Evolutionary conservation across 495 filamentous ascomycete genomes (phyloP), one percentile per base, ranked within the genome.

Genomic region (Penicillium pancosmium): DNA sequence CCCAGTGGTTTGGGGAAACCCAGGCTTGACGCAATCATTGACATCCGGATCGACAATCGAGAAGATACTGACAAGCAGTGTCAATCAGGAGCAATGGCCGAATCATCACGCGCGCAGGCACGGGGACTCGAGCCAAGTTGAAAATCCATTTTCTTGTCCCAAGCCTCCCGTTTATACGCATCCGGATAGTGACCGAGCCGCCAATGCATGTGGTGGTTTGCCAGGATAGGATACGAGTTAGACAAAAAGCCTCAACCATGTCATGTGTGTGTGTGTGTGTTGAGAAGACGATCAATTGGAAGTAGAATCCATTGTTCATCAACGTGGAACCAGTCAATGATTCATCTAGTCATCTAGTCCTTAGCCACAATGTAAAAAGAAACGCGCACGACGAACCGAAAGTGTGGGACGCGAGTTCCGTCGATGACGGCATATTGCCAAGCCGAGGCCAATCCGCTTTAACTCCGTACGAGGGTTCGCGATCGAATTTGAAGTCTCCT

Each of bases 351-450:
- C 5, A 44, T 16, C 7, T 16, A 44, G 16, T 18, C 27, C 12
- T 36, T 34, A 62, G 49, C 55, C 50, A 56, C 55, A 50, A 50
- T 54, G 18, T 13, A 31, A 11, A 11, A 34, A 31, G 18, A 11
- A 38, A 53, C 48, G 38, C 54, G 38, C 54, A 50, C 48, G 36
- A 50, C n/a, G 18, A 54, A 55, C 43, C 16, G 36, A 35, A 62
- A 62, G 51, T 60, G 58, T 60, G 68, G 65, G 57, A 70, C 65
- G 68, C 57, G 65, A 64, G 9, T 2, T 18, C 43, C n/a, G 51
- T 55, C 36, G 44, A 70, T 70, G 68, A 70, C 65, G 65, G 65
- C 68, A 68, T 68, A 55, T 52, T 55, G 44, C 46, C 54, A 34
- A 56, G 63, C 66, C 58, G 61, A 64, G 54, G 65, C 41, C 19